phyloP scores from a whole-genome alignment of 2,329 filamentous ascomycete species.

The Aspergillus neotritici region DNA sequence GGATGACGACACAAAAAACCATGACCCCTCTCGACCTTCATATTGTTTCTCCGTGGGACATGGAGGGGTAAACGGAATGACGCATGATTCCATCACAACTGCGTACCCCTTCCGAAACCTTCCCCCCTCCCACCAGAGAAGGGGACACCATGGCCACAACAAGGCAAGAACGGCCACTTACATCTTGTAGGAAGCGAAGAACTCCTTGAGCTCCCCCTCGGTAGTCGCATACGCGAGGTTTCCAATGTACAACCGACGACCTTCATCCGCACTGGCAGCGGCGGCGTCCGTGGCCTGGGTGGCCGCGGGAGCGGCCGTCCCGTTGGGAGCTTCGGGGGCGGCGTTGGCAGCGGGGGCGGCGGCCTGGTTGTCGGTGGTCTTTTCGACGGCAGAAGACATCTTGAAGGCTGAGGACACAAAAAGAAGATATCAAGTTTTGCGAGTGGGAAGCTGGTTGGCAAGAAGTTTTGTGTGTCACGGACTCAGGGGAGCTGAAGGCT shows the following conservation, averaged over 20 bases:
- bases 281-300: conserved; percentile 76
- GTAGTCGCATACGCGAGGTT: conserved; percentile 99
- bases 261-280: conserved; percentile 94
- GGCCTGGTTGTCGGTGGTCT: conserved; percentile 60
- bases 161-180: conserved; percentile 55
- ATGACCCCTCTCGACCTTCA: not conserved
- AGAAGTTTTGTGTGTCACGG: conserved; percentile 41
- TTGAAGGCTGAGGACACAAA: conserved; percentile 45
- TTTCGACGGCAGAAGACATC: conserved; percentile 81
- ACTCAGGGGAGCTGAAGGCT: conserved; percentile 59
- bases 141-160: not conserved
- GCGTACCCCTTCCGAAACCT: too few species aligned
- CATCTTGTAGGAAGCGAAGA: conserved; percentile 99
- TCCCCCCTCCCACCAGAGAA: too few species aligned
- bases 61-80: too few species aligned
- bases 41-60: too few species aligned
- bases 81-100: too few species aligned
- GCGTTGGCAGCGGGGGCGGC: conserved; percentile 56
- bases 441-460: conserved; percentile 27
- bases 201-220: conserved; percentile 99
- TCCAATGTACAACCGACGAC: conserved; percentile 98
- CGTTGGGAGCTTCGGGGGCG: conserved; percentile 54
- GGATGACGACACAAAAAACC: not conserved
- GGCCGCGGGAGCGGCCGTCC: conserved; percentile 57
- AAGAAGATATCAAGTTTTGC: conserved; percentile 20